These are phyloP conservation scores for Tolypocladium guangdongense DNA, from an alignment of 2,329 filamentous ascomycete genomes.

Conservation along the genomic window DNA sequence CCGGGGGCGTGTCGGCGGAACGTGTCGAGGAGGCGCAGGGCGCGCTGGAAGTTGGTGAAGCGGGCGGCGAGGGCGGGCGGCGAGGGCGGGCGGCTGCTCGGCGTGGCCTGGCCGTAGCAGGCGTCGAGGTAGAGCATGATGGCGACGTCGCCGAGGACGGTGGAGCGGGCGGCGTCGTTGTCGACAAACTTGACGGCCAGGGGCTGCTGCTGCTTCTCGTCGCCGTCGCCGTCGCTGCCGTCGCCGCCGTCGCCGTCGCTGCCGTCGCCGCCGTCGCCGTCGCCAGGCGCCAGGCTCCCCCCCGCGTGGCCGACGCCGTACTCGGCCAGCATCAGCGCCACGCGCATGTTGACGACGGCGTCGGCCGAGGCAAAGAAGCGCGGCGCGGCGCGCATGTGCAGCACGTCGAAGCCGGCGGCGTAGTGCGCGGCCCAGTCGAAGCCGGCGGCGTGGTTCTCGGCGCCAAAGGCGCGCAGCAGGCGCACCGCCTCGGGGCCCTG, in stretches of 20 bases:
- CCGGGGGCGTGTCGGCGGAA: background rate
- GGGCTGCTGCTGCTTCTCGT: constrained; percentile 5
- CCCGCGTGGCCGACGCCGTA: constrained; percentile 34
- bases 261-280: no score
- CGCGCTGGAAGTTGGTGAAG: constrained; percentile 31
- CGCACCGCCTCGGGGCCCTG: constrained; percentile 51
- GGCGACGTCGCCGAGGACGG: constrained; percentile 36
- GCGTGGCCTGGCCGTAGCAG: constrained; percentile 27
- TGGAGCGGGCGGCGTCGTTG: constrained; percentile 36
- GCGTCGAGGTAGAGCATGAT: constrained; percentile 53
- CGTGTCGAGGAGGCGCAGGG: constrained; percentile 21
- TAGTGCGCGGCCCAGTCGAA: constrained; percentile 72
- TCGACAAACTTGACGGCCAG: constrained; percentile 40
- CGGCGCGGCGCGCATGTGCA: constrained; percentile 49
- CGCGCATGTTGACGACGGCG: constrained; percentile 33
- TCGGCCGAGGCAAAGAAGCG: constrained; percentile 41
- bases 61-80: constrained; percentile 22
- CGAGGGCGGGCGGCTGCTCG: constrained; percentile 11
- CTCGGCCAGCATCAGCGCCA: constrained; percentile 40
- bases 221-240: no score
- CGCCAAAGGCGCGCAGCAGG: constrained; percentile 71
- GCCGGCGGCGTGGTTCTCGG: constrained; percentile 64
- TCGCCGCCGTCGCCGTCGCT: no score
- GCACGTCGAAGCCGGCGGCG: constrained; percentile 72
- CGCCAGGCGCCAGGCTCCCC: constrained; percentile 28